These are phyloP conservation scores for Trichocladium antarcticum DNA, from an alignment of 495 filamentous ascomycete genomes.

Conservation along the genomic window DNA sequence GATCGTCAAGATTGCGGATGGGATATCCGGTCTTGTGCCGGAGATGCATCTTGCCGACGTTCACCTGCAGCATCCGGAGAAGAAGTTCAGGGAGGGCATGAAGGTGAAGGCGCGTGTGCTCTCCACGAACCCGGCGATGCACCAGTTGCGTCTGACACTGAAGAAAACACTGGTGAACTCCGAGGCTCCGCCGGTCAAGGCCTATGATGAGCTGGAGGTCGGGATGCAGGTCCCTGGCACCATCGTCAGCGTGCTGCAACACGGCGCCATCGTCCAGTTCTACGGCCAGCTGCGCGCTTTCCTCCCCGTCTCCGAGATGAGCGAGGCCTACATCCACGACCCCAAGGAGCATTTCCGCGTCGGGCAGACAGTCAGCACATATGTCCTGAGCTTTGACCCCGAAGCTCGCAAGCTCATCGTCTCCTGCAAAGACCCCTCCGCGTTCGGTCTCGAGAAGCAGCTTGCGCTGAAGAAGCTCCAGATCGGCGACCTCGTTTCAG, in stretches of 20 bases:
- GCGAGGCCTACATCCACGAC: slow-evolving; percentile 85
- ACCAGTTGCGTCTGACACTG: slow-evolving; percentile 73
- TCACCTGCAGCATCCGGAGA: slow-evolving; percentile 80
- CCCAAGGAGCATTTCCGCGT: slow-evolving; percentile 76
- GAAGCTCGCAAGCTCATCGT: slow-evolving; percentile 63
- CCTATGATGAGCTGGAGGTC: slow-evolving; percentile 56
- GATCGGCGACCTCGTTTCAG: slow-evolving; percentile 59
- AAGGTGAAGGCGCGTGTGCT: slow-evolving; percentile 74
- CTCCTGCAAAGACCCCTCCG: slow-evolving; percentile 81
- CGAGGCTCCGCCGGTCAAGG: slow-evolving; percentile 60
- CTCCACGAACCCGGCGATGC: slow-evolving; percentile 63
- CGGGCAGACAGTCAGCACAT: slow-evolving; percentile 84
- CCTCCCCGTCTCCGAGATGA: slow-evolving; percentile 91
- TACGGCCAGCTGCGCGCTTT: slow-evolving; percentile 74
- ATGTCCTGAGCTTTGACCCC: slow-evolving; percentile 66
- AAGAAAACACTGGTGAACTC: slow-evolving; percentile 93
- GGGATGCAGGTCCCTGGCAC: slow-evolving; percentile 74
- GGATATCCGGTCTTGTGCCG: slow-evolving; percentile 75
- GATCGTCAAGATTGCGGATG: slow-evolving; percentile 71
- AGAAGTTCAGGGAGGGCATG: slow-evolving; percentile 83
- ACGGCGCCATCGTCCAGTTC: slow-evolving; percentile 87
- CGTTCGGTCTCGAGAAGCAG: slow-evolving; percentile 63
- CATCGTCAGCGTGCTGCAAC: slow-evolving; percentile 61
- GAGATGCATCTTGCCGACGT: slow-evolving; percentile 83
- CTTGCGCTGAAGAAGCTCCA: slow-evolving; percentile 59